Conservation (phyloP, 2,329 filamentous ascomycete species). For the Claviceps spartinae region DNA sequence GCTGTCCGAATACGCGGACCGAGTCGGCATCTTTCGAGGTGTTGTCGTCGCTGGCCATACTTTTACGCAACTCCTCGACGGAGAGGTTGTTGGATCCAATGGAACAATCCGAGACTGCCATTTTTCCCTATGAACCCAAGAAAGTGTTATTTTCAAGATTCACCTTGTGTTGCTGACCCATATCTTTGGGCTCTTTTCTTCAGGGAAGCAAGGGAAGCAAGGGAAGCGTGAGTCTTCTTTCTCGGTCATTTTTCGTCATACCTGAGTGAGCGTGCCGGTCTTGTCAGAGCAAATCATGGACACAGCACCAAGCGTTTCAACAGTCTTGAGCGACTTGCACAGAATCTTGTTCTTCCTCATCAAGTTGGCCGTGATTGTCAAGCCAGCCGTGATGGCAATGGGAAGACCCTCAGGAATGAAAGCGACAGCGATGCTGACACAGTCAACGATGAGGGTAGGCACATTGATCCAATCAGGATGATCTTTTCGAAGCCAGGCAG, state of each 20-base stretch:
- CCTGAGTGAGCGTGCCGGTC: slow-evolving; percentile 55
- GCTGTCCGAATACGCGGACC: slow-evolving; percentile 32
- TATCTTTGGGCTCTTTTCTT: neutral
- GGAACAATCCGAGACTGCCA: slow-evolving; percentile 57
- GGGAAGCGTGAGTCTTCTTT: neutral
- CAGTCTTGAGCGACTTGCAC: slow-evolving; percentile 68
- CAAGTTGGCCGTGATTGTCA: slow-evolving; percentile 64
- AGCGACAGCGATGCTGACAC: slow-evolving; percentile 58
- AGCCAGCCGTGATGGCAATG: slow-evolving; percentile 53
- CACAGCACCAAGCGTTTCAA: slow-evolving; percentile 61
- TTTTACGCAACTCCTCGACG: slow-evolving; percentile 35
- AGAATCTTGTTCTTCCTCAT: slow-evolving; percentile 67
- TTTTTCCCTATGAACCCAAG: slow-evolving; percentile 40
- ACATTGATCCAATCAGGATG: slow-evolving; percentile 62
- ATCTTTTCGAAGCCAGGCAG: slow-evolving; percentile 50
- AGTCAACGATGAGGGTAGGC: slow-evolving; percentile 56
- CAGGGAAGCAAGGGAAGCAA: too few species aligned
- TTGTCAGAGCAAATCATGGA: slow-evolving; percentile 67
- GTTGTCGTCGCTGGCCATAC: slow-evolving; percentile 12
- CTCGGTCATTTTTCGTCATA: slow-evolving; percentile 9
- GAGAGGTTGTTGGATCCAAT: slow-evolving; percentile 38
- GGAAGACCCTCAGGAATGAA: slow-evolving; percentile 66
- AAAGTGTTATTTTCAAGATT: neutral
- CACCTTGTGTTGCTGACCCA: neutral
- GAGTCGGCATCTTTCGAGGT: slow-evolving; percentile 20